A percentile compares a stretch with the other conserved stretches of the same genome.
These are phyloP conservation scores for Pseudozyma hubeiensis DNA, from an alignment of 1,284 basidiomycete species.

Conservation along the genomic window DNA sequence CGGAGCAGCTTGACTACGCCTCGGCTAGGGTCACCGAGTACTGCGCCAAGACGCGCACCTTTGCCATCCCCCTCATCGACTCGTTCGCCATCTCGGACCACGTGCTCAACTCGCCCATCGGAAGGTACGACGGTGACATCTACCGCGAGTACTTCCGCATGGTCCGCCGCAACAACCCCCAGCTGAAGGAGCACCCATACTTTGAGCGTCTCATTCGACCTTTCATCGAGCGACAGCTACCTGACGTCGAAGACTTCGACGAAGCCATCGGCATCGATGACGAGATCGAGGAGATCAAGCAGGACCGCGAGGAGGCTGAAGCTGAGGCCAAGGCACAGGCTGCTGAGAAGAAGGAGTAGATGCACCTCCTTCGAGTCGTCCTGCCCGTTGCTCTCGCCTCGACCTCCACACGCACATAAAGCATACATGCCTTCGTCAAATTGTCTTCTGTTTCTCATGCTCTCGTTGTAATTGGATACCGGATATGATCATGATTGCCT, in stretches of 20 bases:
- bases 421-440: too few relatives aligned
- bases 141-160: slow-evolving; percentile 65
- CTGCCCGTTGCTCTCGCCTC: background rate
- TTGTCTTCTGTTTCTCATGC: too few relatives aligned
- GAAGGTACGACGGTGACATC: slow-evolving; percentile 64
- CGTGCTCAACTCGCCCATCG: slow-evolving; percentile 74
- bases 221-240: slow-evolving; percentile 71
- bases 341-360: slow-evolving; percentile 25
- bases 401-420: background rate
- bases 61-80: slow-evolving; percentile 72
- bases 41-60: slow-evolving; percentile 71
- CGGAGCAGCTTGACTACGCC: slow-evolving; percentile 71
- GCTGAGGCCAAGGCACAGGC: slow-evolving; percentile 48
- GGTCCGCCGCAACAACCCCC: slow-evolving; percentile 66
- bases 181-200: slow-evolving; percentile 71
- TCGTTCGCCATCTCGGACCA: slow-evolving; percentile 73
- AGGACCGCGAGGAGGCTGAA: slow-evolving; percentile 63
- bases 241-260: slow-evolving; percentile 69
- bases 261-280: slow-evolving; percentile 71
- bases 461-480: too few relatives aligned
- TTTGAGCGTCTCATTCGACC: slow-evolving; percentile 73
- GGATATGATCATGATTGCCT: too few relatives aligned
- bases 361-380: background rate
- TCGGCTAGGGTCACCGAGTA: slow-evolving; percentile 71
- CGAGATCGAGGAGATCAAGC: slow-evolving; percentile 70